Evolutionary conservation across 768 basidiomycete species (phyloP), one percentile per base, ranked within the genome.

Genomic region (Macrolepiota fuliginosa): DNA sequence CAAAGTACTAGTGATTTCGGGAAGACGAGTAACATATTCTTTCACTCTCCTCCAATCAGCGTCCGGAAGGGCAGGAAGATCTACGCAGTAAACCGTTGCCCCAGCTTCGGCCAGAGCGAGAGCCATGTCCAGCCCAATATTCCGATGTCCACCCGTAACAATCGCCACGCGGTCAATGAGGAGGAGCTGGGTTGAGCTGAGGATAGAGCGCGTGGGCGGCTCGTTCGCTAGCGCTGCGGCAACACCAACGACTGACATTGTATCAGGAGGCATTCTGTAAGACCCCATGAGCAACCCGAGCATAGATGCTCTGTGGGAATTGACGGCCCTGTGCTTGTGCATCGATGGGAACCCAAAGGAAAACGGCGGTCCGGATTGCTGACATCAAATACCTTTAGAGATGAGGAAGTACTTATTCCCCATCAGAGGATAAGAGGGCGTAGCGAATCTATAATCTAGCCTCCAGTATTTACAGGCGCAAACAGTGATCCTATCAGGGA

Each of bases 101-200:
- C 70, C 70, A 4, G 68, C 68, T 60, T 71, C 70, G 9, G 67
- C 65, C 5, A 92, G 75, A 3, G 86, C 84, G 54, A 92, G 75
- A 36, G 89, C 89, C 86, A 89, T 88, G 74, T 93, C 91, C 15
- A 94, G 82, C 2, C 91, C 92, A 15, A 93, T 81, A 0, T 90
- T 87, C 35, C 87, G 74, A 63, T 86, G 83, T 0, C 79, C 87
- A 6, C 88, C 88, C 0, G 87, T 83, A 24, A 89, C 83, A 42
- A 89, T 76, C 5, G 77, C 84, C 3, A 88, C 84, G 1, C 83
- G 80, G 59, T 82, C 81, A 7, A 71, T 74, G 32, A 88, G 77
- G 0, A 81, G 78, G 71, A 85, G 87, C 64, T 86, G 42, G 17
- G 42, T 17, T 0, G 53, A 13, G 0, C 17, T 39, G 36, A 54